These are phyloP conservation scores for Saraca asoca DNA, from an alignment of 331 rosid species.

Conservation along the genomic window DNA sequence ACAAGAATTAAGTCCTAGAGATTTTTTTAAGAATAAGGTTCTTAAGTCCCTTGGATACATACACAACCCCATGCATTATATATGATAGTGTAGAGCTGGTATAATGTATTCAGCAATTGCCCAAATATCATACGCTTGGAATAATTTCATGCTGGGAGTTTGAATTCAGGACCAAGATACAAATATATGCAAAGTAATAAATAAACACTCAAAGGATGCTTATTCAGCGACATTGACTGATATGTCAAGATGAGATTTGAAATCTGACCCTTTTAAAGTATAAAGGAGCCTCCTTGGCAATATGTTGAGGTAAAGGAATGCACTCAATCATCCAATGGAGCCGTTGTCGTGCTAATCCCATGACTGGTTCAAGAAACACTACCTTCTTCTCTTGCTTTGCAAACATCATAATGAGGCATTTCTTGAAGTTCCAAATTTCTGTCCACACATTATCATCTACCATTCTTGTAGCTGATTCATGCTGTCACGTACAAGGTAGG, in stretches of 20 bases:
- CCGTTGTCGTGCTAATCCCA: slow-evolving; percentile 76
- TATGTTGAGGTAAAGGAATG: slow-evolving; percentile 73
- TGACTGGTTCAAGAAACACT: slow-evolving; percentile 84
- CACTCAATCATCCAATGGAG: slow-evolving; percentile 82
- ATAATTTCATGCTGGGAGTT: slow-evolving; percentile 4
- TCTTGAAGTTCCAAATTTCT: slow-evolving; percentile 90
- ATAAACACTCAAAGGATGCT: slow-evolving; percentile 17
- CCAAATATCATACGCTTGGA: background rate
- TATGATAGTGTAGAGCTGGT: background rate
- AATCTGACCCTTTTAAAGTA: slow-evolving; percentile 76
- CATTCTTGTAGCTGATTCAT: slow-evolving; percentile 75
- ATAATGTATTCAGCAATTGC: background rate
- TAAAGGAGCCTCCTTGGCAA: slow-evolving; percentile 81
- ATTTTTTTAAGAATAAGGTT: background rate
- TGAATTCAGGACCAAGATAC: background rate
- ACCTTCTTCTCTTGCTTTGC: slow-evolving; percentile 81
- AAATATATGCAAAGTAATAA: slow-evolving; percentile 9
- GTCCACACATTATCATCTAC: slow-evolving; percentile 77
- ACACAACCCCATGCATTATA: background rate
- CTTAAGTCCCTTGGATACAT: background rate
- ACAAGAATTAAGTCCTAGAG: too few species aligned
- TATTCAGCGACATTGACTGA: slow-evolving; percentile 1
- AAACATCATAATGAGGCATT: slow-evolving; percentile 92
- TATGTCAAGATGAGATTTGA: slow-evolving; percentile 10
- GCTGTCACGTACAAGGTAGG: slow-evolving; percentile 54